Conservation (phyloP, 305 asterid genomes). For the Lippia alba region DNA sequence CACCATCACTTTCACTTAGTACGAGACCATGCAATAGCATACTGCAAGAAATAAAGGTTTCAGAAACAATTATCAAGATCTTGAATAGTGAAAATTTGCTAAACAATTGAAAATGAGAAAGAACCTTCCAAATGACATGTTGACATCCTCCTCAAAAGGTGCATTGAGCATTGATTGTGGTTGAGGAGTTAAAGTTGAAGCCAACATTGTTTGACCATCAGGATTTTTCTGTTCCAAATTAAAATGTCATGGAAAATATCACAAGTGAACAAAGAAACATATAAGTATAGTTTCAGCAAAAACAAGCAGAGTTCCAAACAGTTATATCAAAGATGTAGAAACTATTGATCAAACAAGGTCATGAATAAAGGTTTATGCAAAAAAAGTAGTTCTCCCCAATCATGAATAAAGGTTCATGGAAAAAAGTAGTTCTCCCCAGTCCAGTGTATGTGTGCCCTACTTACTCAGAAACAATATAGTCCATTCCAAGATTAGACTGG, state of each 20-base stretch:
- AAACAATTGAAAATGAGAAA: constrained; percentile 20
- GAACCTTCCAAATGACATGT: constrained; percentile 97
- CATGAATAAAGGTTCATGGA: neutral
- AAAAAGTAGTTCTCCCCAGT: constrained; percentile 9
- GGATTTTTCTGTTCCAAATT: constrained; percentile 70
- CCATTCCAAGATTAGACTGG: constrained; percentile 23
- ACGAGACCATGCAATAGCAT: constrained; percentile 93
- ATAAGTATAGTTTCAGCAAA: constrained; percentile 8
- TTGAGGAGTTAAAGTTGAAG: constrained; percentile 86
- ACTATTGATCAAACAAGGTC: neutral
- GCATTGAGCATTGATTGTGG: constrained; percentile 72
- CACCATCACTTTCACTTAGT: constrained; percentile 81
- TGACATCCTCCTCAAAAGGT: constrained; percentile 81
- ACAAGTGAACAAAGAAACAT: constrained; percentile 26
- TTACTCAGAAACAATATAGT: constrained; percentile 16
- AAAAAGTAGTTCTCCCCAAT: constrained; percentile 9
- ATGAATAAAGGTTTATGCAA: constrained; percentile 1
- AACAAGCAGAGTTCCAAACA: neutral
- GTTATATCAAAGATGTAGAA: constrained; percentile 5
- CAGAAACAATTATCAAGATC: constrained; percentile 19
- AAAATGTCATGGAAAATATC: constrained; percentile 22
- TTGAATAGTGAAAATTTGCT: constrained; percentile 19
- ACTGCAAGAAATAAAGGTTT: constrained; percentile 57
- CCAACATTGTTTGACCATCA: constrained; percentile 90
- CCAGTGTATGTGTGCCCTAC: neutral